Percentiles rank a stretch among this genome's conserved stretches.
Conservation (phyloP, 2,329 filamentous ascomycete genomes). For the Paraphoma chrysanthemicola region DNA sequence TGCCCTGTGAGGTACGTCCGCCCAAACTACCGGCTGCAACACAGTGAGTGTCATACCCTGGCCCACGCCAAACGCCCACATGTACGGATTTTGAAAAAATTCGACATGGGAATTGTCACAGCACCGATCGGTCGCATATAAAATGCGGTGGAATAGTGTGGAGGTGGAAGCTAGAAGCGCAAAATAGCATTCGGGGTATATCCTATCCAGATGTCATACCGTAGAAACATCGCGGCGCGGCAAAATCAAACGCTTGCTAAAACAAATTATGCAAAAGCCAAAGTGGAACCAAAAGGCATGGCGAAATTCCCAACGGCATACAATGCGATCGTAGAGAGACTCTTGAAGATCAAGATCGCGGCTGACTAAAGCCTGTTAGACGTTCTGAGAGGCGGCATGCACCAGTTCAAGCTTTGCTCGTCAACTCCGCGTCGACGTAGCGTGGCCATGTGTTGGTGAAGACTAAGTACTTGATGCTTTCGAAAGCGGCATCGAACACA, state of each 20-base stretch:
- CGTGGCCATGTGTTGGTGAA: conserved; percentile 49
- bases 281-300: neutral
- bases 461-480: conserved; percentile 48
- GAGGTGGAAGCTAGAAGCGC: neutral
- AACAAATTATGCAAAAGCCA: conserved; percentile 1
- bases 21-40: no score
- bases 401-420: conserved; percentile 19
- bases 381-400: conserved; percentile 7
- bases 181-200: conserved; percentile 16
- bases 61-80: no score
- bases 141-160: neutral
- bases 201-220: conserved; percentile 10
- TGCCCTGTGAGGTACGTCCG: no score
- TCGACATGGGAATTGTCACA: no score
- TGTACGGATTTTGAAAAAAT: no score
- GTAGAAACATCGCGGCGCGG: conserved; percentile 1
- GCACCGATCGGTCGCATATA: neutral
- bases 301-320: neutral
- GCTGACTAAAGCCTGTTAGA: neutral
- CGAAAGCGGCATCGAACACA: conserved; percentile 44
- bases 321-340: no score
- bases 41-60: no score
- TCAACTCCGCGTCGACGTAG: conserved; percentile 43
- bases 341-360: no score
- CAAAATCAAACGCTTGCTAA: conserved; percentile 9